phyloP scores from a whole-genome alignment of 345 rosid genomes.

The Sonneratia alba region DNA sequence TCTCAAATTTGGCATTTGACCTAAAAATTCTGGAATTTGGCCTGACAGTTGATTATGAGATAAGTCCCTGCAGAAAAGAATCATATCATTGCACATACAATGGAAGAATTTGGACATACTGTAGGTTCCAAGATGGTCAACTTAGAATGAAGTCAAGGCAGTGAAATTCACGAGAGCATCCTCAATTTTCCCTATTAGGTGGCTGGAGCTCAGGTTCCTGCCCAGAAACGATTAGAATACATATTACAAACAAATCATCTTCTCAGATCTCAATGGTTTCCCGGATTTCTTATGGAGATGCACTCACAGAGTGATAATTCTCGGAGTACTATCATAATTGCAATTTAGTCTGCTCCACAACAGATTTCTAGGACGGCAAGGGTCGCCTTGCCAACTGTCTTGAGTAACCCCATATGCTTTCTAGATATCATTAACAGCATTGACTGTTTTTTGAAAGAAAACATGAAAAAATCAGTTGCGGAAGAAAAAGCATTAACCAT shows the following conservation, averaged over 20 bases:
- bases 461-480: neutral
- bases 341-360: conserved; percentile 20
- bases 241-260: neutral
- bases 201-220: conserved; percentile 25
- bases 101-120: neutral
- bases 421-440: conserved; percentile 14
- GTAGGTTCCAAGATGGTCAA: neutral
- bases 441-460: conserved; percentile 1
- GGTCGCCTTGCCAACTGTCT: conserved; percentile 27
- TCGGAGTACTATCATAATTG: conserved; percentile 12
- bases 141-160: conserved; percentile 21
- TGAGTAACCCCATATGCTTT: conserved; percentile 4
- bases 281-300: neutral
- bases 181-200: conserved; percentile 18
- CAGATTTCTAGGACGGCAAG: conserved; percentile 12
- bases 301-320: conserved; percentile 28
- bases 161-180: conserved; percentile 11
- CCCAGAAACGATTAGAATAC: neutral
- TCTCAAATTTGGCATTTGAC: conserved; percentile 15
- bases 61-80: conserved; percentile 16
- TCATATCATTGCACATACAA: neutral
- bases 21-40: conserved; percentile 20
- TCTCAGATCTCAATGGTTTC: neutral
- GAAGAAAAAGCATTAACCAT: neutral
- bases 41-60: conserved; percentile 27